Conservation (phyloP, 2,329 filamentous ascomycete genomes). For the Neofusicoccum laricinum region DNA sequence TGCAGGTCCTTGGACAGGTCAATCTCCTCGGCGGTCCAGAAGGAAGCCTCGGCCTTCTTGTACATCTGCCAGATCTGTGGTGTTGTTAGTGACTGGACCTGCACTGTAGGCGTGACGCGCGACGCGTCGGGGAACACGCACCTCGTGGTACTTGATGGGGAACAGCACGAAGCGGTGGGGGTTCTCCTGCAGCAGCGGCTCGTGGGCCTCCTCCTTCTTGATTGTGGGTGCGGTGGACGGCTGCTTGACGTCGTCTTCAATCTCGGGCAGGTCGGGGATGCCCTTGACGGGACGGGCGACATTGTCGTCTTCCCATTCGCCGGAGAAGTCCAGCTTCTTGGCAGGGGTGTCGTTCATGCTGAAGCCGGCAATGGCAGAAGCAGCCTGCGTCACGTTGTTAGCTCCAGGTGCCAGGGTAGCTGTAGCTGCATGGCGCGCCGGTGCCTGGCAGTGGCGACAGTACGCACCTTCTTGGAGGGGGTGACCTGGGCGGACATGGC, state of each 20-base stretch:
- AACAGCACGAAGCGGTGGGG: constrained; percentile 95
- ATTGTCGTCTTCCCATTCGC: constrained; percentile 46
- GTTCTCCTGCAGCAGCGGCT: constrained; percentile 94
- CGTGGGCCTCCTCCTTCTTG: constrained; percentile 69
- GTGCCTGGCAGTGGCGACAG: constrained; percentile 24
- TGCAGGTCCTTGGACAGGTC: constrained; percentile 98
- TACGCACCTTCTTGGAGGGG: constrained; percentile 67
- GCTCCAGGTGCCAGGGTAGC: constrained; percentile 29
- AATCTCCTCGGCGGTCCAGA: constrained; percentile 99
- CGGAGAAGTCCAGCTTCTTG: constrained; percentile 83
- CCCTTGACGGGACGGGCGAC: constrained; percentile 56
- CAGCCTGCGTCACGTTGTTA: constrained; percentile 60
- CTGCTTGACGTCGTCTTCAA: constrained; percentile 45
- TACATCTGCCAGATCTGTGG: constrained; percentile 99
- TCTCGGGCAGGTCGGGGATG: constrained; percentile 43
- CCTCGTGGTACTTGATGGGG: constrained; percentile 99
- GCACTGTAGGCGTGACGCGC: constrained; percentile 36
- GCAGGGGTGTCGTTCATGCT: constrained; percentile 85
- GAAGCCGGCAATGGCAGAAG: constrained; percentile 79
- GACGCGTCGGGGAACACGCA: constrained; percentile 53
- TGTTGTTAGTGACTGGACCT: constrained; percentile 35
- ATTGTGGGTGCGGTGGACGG: constrained; percentile 51
- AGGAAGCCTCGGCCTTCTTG: constrained; percentile 99
- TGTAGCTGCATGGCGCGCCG: constrained; percentile 28
- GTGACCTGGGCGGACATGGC: constrained; percentile 72